Evolutionary conservation across 345 rosid genomes (phyloP).

Genomic region (Mallotus nudiflorus): DNA sequence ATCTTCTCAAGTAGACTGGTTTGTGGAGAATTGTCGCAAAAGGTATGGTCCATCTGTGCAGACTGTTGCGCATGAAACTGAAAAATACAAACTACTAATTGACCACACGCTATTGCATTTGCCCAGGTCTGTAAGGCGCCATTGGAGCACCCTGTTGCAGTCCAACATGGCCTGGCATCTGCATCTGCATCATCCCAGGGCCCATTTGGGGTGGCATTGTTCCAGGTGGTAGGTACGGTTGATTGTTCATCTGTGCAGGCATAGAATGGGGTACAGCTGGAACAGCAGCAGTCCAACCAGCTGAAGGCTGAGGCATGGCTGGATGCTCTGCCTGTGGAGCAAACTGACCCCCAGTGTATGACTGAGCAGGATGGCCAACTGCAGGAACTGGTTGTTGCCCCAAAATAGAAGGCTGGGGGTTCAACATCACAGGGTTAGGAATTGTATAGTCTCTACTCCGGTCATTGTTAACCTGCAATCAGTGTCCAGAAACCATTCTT

Average conservation of each 20-base stretch:
- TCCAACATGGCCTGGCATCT: slow-evolving; percentile 41
- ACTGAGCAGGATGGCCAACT: slow-evolving; percentile 42
- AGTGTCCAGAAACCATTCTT: not conserved
- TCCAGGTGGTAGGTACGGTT: slow-evolving; percentile 60
- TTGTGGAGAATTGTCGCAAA: not conserved
- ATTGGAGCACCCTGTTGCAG: slow-evolving; percentile 30
- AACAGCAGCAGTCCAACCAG: slow-evolving; percentile 62
- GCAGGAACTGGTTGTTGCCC: slow-evolving; percentile 63
- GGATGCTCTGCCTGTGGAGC: slow-evolving; percentile 38
- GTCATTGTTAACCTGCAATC: slow-evolving; percentile 78
- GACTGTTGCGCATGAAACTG: not conserved
- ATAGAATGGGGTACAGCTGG: slow-evolving; percentile 50
- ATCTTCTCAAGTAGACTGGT: not conserved
- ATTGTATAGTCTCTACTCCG: slow-evolving; percentile 89
- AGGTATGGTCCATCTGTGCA: not conserved
- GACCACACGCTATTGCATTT: slow-evolving; percentile 35
- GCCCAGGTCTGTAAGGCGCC: slow-evolving; percentile 47
- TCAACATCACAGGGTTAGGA: slow-evolving; percentile 51
- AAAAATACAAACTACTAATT: not conserved
- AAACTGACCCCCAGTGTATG: slow-evolving; percentile 49
- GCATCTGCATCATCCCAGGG: slow-evolving; percentile 65
- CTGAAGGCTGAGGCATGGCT: slow-evolving; percentile 52
- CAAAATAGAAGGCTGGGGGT: slow-evolving; percentile 56
- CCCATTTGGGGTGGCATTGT: slow-evolving; percentile 50
- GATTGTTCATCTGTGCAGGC: slow-evolving; percentile 52